These are phyloP conservation scores for Glycine soja DNA, from an alignment of 306 rosid genomes.

Conservation along the genomic window DNA sequence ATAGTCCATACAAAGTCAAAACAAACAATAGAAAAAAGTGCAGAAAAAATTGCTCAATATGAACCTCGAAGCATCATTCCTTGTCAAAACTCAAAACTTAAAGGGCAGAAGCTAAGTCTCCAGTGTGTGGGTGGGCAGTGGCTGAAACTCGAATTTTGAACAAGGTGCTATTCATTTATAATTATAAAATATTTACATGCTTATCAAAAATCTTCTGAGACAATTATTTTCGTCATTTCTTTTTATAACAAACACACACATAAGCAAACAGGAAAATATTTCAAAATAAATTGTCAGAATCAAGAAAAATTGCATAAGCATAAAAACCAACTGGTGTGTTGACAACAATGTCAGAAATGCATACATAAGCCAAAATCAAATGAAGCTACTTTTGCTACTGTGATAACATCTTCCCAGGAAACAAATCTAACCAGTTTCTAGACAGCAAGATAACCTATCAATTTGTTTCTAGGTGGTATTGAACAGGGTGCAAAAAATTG, in stretches of 20 bases:
- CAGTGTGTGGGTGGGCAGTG: background rate
- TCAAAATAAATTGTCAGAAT: constrained; percentile 18
- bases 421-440: constrained; percentile 28
- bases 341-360: constrained; percentile 20
- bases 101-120: background rate
- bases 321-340: background rate
- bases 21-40: too few relatives aligned
- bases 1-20: background rate
- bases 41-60: too few relatives aligned
- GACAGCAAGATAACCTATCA: constrained; percentile 30
- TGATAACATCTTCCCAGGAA: background rate
- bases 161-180: background rate
- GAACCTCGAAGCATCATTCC: too few relatives aligned
- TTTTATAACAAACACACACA: background rate
- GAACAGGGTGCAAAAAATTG: background rate
- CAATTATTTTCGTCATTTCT: background rate
- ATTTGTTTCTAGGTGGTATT: constrained; percentile 8
- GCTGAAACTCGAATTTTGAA: background rate
- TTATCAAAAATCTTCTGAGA: background rate
- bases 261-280: background rate
- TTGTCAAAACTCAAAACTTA: too few relatives aligned
- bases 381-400: constrained; percentile 10
- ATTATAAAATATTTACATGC: background rate
- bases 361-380: constrained; percentile 31
- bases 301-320: constrained; percentile 32